Conservation (phyloP, 495 filamentous ascomycete species). For the Clohesyomyces aquaticus region DNA sequence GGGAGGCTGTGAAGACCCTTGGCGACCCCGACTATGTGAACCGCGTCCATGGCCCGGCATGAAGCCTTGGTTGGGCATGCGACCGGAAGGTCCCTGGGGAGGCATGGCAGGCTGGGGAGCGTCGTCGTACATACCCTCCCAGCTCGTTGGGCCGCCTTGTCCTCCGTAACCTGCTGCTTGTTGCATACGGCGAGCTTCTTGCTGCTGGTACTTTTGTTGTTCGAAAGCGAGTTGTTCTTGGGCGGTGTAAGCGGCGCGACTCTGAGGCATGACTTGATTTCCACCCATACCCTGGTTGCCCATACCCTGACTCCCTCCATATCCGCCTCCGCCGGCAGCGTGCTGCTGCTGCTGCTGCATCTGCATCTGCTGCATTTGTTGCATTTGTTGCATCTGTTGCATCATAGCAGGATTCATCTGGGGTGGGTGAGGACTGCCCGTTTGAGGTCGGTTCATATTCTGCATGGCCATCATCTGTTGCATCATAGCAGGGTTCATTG, state of each 20-base stretch:
- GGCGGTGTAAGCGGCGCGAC: constrained; percentile 57
- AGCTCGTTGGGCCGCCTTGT: constrained; percentile 69
- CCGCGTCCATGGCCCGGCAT: constrained; percentile 36
- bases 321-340: constrained; percentile 21
- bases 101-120: constrained; percentile 82
- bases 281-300: constrained; percentile 26
- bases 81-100: constrained; percentile 55
- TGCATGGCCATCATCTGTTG: constrained; percentile 58
- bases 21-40: constrained; percentile 47
- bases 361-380: constrained; percentile 37
- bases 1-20: constrained; percentile 48
- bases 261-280: too few species aligned
- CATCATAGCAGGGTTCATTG: constrained; percentile 81
- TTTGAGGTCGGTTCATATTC: constrained; percentile 33
- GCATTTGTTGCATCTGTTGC: constrained; percentile 73
- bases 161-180: constrained; percentile 42
- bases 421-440: constrained; percentile 53
- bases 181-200: constrained; percentile 57
- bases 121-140: constrained; percentile 99
- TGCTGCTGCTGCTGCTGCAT: constrained; percentile 45
- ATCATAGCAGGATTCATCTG: constrained; percentile 70
- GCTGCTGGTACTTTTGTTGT: constrained; percentile 84
- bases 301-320: constrained; percentile 2
- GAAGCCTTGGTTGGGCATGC: constrained; percentile 45
- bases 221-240: constrained; percentile 82